Evolutionary conservation across 2,329 filamentous ascomycete species (phyloP).

Genomic region (Huntiella moniliformis): DNA sequence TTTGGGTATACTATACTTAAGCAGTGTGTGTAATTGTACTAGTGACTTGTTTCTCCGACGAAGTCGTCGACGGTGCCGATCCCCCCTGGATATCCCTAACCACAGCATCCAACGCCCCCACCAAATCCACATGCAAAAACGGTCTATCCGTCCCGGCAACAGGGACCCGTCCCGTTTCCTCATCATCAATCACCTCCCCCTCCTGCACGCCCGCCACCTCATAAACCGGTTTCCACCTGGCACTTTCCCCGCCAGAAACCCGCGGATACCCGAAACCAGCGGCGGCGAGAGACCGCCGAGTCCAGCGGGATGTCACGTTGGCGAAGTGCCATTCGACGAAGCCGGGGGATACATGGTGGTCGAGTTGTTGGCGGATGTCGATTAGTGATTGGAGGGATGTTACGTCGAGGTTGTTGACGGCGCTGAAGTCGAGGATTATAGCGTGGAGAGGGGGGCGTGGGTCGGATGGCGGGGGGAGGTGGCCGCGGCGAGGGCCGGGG

Average conservation of each 20-base stretch:
- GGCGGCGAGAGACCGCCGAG: conserved; percentile 33
- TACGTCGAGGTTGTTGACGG: conserved; percentile 37
- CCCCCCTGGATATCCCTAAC: conserved; percentile 11
- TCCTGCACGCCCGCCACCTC: conserved; percentile 17
- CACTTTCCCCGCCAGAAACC: conserved; percentile 15
- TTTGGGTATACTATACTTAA: no score
- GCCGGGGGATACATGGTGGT: conserved; percentile 31
- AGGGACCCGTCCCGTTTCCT: conserved; percentile 14
- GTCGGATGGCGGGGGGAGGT: conserved; percentile 17
- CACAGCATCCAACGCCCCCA: conserved; percentile 23
- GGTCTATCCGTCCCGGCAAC: conserved; percentile 26
- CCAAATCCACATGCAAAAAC: conserved; percentile 29
- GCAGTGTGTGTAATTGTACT: no score
- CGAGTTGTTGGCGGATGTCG: conserved; percentile 34
- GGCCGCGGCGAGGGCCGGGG: conserved; percentile 23
- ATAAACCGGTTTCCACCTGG: conserved; percentile 19
- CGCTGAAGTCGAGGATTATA: conserved; percentile 37
- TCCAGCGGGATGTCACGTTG: conserved; percentile 35
- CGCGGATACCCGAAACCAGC: conserved; percentile 35
- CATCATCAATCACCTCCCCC: conserved; percentile 4
- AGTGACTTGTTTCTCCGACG: not conserved
- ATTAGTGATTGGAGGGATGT: conserved; percentile 38
- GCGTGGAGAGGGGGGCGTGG: conserved; percentile 30
- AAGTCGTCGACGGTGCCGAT: no score
- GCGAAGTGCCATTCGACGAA: conserved; percentile 35